These are phyloP conservation scores for Periconia digitata DNA, from an alignment of 2,329 filamentous ascomycete species.

Conservation along the genomic window DNA sequence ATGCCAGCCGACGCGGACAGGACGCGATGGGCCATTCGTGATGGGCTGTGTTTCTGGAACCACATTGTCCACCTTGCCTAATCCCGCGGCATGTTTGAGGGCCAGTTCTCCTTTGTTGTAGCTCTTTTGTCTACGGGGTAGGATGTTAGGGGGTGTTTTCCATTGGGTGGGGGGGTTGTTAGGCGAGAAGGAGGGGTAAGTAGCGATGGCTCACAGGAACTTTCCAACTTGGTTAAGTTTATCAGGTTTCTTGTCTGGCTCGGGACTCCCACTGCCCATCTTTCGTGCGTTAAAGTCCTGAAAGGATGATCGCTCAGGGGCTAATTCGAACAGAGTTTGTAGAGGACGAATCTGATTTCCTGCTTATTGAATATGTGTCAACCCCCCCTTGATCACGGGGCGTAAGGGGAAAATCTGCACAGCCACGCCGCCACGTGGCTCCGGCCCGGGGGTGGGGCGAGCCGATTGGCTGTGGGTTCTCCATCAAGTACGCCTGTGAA, in stretches of 20 bases:
- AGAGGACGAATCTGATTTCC: neutral
- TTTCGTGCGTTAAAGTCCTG: no score
- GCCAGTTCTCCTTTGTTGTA: conserved; percentile 42
- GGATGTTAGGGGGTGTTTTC: conserved; percentile 4
- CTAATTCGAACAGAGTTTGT: neutral
- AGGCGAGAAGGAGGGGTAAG: neutral
- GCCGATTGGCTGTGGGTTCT: neutral
- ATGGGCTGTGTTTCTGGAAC: conserved; percentile 46
- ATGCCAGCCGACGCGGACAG: conserved; percentile 60
- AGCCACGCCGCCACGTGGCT: neutral
- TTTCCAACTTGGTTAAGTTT: conserved; percentile 4
- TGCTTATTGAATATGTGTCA: neutral
- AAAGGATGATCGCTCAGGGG: neutral
- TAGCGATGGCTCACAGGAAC: conserved; percentile 9
- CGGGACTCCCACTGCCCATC: neutral
- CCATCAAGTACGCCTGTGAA: conserved; percentile 5
- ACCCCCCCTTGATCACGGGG: neutral
- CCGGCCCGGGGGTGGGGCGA: no score
- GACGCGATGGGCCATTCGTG: conserved; percentile 42
- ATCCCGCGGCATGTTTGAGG: conserved; percentile 49
- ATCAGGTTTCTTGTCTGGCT: conserved; percentile 7
- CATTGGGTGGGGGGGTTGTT: neutral
- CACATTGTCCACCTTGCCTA: conserved; percentile 50
- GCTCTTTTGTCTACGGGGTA: conserved; percentile 10
- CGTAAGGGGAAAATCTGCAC: neutral